phyloP scores from a whole-genome alignment of 441 rosid genomes.

The Lagerstroemia fauriei region DNA sequence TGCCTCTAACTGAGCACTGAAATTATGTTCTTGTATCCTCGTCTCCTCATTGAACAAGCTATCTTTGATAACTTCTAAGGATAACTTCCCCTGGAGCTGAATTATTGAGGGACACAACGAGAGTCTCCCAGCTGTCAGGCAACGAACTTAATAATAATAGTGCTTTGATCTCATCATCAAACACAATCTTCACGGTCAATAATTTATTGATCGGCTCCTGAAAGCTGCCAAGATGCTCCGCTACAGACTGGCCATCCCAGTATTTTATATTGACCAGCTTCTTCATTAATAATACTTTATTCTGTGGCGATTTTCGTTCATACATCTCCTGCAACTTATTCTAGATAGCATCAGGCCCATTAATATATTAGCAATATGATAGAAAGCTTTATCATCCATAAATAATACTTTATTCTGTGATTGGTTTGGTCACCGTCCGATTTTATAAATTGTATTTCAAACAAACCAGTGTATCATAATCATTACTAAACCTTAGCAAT shows the following conservation, averaged over 20 bases:
- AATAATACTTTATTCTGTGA: no score
- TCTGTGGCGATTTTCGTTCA: background rate
- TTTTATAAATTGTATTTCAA: no score
- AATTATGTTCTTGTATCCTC: background rate
- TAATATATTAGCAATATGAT: no score
- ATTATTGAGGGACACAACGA: background rate
- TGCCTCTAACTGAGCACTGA: no score
- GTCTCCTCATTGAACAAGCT: conserved; percentile 23
- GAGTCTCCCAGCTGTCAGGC: conserved; percentile 14
- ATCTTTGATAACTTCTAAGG: background rate
- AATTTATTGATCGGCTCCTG: conserved; percentile 10
- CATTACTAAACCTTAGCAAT: no score
- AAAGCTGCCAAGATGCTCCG: conserved; percentile 1
- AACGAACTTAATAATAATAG: conserved; percentile 19
- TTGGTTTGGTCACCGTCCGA: no score
- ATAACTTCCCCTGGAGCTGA: background rate
- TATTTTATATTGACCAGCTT: conserved; percentile 6
- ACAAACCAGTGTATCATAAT: no score
- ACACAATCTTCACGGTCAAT: background rate
- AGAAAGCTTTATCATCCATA: no score
- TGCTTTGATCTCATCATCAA: conserved; percentile 21
- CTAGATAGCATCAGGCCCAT: no score
- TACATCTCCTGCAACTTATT: background rate
- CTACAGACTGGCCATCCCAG: background rate
- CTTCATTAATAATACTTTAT: conserved; percentile 7